These are phyloP conservation scores for Phytophthora tubulina DNA, from an alignment of 352 stramenopile genomes.

Conservation along the genomic window DNA sequence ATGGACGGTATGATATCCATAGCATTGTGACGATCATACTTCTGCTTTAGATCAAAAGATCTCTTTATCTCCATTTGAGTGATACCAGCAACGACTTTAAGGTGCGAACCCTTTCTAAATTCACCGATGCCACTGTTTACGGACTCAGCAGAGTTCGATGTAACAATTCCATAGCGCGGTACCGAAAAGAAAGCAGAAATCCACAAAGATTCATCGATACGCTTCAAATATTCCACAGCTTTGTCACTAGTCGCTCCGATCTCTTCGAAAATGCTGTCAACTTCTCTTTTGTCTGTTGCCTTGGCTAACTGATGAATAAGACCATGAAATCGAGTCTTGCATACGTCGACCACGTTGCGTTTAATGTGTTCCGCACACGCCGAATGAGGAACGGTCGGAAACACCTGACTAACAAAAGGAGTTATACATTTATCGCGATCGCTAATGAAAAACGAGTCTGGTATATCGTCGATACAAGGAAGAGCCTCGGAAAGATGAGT, in stretches of 20 bases:
- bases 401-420: neutral
- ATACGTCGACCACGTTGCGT: neutral
- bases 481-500: neutral
- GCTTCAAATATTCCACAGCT: neutral
- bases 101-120: neutral
- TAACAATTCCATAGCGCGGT: neutral
- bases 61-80: neutral
- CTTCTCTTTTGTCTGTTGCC: neutral
- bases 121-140: neutral
- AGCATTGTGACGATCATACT: neutral
- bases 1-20: neutral
- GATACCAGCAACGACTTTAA: neutral
- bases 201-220: neutral
- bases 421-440: neutral
- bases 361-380: neutral
- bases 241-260: neutral
- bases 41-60: neutral
- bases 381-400: neutral
- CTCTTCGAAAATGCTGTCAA: neutral
- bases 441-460: neutral
- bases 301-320: neutral
- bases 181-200: neutral
- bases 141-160: neutral
- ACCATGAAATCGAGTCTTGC: neutral
- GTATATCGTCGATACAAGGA: neutral